phyloP scores from a whole-genome alignment of 768 basidiomycete genomes.

The Lentinus brumalis region DNA sequence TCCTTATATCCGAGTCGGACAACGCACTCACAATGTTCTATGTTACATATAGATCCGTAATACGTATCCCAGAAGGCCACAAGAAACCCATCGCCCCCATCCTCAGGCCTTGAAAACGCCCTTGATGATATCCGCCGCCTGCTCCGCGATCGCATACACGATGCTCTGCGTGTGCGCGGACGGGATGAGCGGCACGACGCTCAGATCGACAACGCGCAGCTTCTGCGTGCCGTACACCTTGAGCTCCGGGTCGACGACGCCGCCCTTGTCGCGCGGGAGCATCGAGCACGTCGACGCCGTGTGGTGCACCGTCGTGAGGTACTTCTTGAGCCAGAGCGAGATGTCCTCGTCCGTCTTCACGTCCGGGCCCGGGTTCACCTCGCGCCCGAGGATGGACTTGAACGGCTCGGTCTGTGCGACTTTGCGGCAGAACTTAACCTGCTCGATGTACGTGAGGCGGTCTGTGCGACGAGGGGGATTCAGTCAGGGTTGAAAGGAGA shows the following conservation, averaged over 20 bases:
- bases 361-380: slow-evolving; percentile 31
- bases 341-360: slow-evolving; percentile 29
- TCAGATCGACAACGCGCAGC: slow-evolving; percentile 46
- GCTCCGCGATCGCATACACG: slow-evolving; percentile 31
- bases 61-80: no score
- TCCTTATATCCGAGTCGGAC: no score
- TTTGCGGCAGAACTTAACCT: slow-evolving; percentile 26
- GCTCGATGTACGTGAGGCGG: slow-evolving; percentile 25
- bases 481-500: not conserved
- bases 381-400: slow-evolving; percentile 18
- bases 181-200: slow-evolving; percentile 42
- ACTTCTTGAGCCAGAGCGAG: slow-evolving; percentile 1
- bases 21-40: no score
- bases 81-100: no score
- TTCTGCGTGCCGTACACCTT: slow-evolving; percentile 42
- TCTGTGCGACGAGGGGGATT: slow-evolving; percentile 8
- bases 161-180: slow-evolving; percentile 38
- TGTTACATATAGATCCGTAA: no score
- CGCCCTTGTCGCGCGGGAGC: slow-evolving; percentile 36
- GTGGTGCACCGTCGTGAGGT: slow-evolving; percentile 13
- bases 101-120: not conserved
- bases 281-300: slow-evolving; percentile 42
- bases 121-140: slow-evolving; percentile 32
- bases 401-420: slow-evolving; percentile 25
- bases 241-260: slow-evolving; percentile 38